Base-by-base conservation (phyloP, 2,329 filamentous ascomycete species). In the Fusarium cicatricum region DNA sequence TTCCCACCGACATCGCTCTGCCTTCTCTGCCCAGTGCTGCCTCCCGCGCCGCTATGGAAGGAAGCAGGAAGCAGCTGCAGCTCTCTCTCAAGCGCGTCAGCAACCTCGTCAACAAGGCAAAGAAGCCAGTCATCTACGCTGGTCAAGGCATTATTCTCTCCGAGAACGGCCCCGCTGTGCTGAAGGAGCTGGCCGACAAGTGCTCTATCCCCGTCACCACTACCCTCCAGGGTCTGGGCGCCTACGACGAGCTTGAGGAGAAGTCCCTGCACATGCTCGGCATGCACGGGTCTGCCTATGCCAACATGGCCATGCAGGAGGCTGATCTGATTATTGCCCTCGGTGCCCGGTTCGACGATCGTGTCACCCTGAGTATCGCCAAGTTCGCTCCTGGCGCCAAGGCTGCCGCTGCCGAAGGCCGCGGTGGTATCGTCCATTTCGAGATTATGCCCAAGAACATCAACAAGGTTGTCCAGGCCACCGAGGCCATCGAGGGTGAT, bases 401-500 rank as follows among this genome's bases (percentile, higher is more conserved):
- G 78, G 85, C 87, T 12, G 95, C 95, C 1, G 94, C 92, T 5
- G 82, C 85, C 11, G 91, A 97, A 78, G 88, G 88, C 48, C 90
- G 92, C 60, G 95, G 95, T 69, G 95, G 95, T 71, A 98, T 99
- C 69, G 85, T 98, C 14, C 94, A 99, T 77, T 98, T 98, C 71
- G 94, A 98, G 74, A 94, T 99, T 70, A 90, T 98, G 89, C 94
- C 95, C 69, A 99, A 99, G 88, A 98, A 99, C 82, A 98, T 98
- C 80, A 98, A 98, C 87, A 99, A 98, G 85, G 93, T 98, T 36
- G 90, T 99, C 12, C 92, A 98, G 78, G 93, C 94, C 8, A 97
- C 91, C 36, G 92, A 97, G 78, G 94, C 95, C 39, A 89, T 98
- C 15, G 94, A 97, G 78, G 95, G 95, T 55, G 94, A 98, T 71